Percentiles rank a stretch among this genome's conserved stretches.
phyloP scores from a whole-genome alignment of 148 eudicot species.

The Silene uniflora region DNA sequence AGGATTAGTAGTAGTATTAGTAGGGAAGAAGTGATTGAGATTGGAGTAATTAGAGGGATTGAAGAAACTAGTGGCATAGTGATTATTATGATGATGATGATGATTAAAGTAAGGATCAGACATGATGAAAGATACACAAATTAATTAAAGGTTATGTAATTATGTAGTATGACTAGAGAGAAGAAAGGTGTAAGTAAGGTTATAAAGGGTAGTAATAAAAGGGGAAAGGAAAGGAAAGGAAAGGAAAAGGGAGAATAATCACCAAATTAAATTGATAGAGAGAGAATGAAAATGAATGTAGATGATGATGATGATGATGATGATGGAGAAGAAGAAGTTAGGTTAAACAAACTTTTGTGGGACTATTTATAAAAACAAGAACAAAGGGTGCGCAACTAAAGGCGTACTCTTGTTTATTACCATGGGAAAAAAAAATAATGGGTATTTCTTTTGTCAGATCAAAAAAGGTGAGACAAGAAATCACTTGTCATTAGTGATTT shows the following conservation, averaged over 20 bases:
- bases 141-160: background rate
- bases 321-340: constrained; percentile 32
- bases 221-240: constrained; percentile 1
- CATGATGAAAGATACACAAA: constrained; percentile 30
- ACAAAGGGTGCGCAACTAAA: constrained; percentile 16
- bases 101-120: constrained; percentile 37
- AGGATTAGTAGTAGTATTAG: background rate
- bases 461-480: constrained; percentile 39
- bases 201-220: constrained; percentile 16
- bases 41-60: constrained; percentile 31
- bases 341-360: constrained; percentile 29
- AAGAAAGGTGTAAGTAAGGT: constrained; percentile 20
- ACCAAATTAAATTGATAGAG: constrained; percentile 12
- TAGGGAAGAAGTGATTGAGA: constrained; percentile 29
- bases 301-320: constrained; percentile 20
- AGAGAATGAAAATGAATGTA: background rate
- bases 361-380: constrained; percentile 21
- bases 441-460: constrained; percentile 1
- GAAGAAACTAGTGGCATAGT: constrained; percentile 23
- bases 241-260: constrained; percentile 21
- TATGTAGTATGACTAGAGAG: background rate
- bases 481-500: constrained; percentile 38
- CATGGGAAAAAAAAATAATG: background rate
- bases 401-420: background rate
- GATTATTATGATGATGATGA: constrained; percentile 22